phyloP scores from a whole-genome alignment of 345 rosid genomes.

The Alliaria petiolata region DNA sequence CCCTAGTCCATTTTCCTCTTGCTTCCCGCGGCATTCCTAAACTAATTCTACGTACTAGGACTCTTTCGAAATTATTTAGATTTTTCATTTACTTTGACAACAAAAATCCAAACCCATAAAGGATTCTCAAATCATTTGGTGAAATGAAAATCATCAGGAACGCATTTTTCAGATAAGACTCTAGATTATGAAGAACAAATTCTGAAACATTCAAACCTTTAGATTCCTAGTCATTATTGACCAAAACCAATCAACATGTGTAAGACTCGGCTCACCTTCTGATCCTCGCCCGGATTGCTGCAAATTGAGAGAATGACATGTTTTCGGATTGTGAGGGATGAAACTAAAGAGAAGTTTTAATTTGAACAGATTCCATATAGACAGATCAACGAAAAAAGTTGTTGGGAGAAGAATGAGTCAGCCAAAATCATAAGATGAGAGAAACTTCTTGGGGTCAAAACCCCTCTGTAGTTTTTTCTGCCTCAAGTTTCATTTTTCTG shows the following conservation, averaged over 20 bases:
- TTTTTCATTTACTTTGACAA: too few relatives aligned
- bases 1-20: too few relatives aligned
- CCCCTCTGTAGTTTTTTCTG: constrained; percentile 16
- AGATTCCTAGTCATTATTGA: constrained; percentile 17
- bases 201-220: not conserved
- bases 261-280: constrained; percentile 15
- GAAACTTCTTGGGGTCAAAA: not conserved
- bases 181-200: not conserved
- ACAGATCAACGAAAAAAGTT: constrained; percentile 1
- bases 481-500: not conserved
- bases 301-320: constrained; percentile 13
- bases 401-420: constrained; percentile 26
- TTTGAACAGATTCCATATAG: not conserved
- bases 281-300: not conserved
- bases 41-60: too few relatives aligned
- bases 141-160: not conserved
- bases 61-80: too few relatives aligned
- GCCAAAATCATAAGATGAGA: constrained; percentile 12
- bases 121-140: not conserved
- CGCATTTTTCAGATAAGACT: not conserved
- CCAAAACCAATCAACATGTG: constrained; percentile 1
- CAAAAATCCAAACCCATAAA: not conserved
- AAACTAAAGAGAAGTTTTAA: not conserved
- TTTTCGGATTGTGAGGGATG: not conserved
- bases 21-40: too few relatives aligned